Base-by-base conservation (phyloP, 768 basidiomycete genomes). In the Amanita exitialis region DNA sequence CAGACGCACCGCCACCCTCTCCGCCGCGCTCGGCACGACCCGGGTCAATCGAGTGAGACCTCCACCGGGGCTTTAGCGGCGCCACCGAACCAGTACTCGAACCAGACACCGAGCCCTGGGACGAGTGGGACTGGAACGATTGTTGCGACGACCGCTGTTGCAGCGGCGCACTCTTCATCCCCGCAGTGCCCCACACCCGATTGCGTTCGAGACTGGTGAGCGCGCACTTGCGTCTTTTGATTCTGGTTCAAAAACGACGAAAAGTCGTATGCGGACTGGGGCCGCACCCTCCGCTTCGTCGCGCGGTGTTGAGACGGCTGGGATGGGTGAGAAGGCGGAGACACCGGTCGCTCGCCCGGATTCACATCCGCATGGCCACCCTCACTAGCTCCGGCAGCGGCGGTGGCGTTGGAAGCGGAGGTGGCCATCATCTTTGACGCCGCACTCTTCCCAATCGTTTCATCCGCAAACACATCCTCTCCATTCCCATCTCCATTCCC, bases 361-460 rank as follows among this genome's bases (percentile, higher is more conserved):
- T 64, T 61, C 56, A 68, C 60, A 44, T 67, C 59, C 37, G 59
- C 55, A 57, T 56, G 44, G 0, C 55, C 59, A 2, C 46, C 47
- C 12, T 56, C 49, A 4, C 53, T 43, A 21, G 18, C 39, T 23
- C 39, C 39, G 8, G 47, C 27, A 46, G 30, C 23, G 42, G 9
- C 15, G 41, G 45, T 42, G 21, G 20, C 16, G 23, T 18, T 47
- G 13, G 25, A 32, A 32, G 15, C 5, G 18, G 34, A 51, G 55
- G 43, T 44, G 54, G 21, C 50, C 43, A 54, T 42, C 69, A 56
- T 28, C 59, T 61, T 68, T n/a, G 63, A 62, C 5, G 66, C 66
- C 6, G 74, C 65, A 25, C 66, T 73, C 62, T 74, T 84, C 1
- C 83, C 83, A 21, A 86, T 80, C 4, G 83, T 83, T 53, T 82